phyloP scores from a whole-genome alignment of 257 asterid genomes.

The Prunella vulgaris region DNA sequence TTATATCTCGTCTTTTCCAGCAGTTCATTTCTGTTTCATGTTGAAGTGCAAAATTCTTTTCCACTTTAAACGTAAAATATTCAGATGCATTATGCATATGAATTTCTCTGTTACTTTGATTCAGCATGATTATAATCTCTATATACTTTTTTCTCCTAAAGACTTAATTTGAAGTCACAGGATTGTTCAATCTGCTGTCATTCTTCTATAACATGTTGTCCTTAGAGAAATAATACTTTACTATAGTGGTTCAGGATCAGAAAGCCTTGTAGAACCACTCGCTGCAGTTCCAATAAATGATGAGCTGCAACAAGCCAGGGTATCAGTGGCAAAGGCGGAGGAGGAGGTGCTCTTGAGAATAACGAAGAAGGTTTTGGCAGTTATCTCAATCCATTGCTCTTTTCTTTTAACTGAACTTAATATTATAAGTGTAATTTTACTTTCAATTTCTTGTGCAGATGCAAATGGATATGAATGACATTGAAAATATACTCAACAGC shows the following conservation, averaged over 20 bases:
- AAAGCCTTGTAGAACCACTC: conserved; percentile 80
- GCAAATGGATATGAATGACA: conserved; percentile 60
- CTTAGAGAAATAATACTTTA: conserved; percentile 28
- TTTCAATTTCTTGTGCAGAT: conserved; percentile 47
- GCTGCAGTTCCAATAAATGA: conserved; percentile 86
- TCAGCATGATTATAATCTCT: not conserved
- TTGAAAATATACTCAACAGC: conserved; percentile 42
- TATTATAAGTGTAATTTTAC: conserved; percentile 7
- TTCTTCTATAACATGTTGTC: conserved; percentile 11
- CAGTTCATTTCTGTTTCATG: conserved; percentile 12
- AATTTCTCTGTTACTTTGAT: conserved; percentile 15
- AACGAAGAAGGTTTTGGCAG: conserved; percentile 61
- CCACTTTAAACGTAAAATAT: conserved; percentile 5
- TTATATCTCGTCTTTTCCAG: not conserved
- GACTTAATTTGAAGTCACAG: conserved; percentile 12
- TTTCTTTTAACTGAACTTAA: conserved; percentile 3
- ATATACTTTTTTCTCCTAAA: conserved; percentile 13
- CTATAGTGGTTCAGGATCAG: conserved; percentile 84
- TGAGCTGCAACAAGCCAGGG: conserved; percentile 83
- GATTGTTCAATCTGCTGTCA: not conserved
- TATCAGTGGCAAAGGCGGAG: conserved; percentile 83
- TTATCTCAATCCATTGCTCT: conserved; percentile 17
- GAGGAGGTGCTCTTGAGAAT: conserved; percentile 77
- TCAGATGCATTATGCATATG: conserved; percentile 1
- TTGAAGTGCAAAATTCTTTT: conserved; percentile 8